These are phyloP conservation scores for Fonsecaea multimorphosa DNA, from an alignment of 2,329 filamentous ascomycete genomes.

Conservation along the genomic window DNA sequence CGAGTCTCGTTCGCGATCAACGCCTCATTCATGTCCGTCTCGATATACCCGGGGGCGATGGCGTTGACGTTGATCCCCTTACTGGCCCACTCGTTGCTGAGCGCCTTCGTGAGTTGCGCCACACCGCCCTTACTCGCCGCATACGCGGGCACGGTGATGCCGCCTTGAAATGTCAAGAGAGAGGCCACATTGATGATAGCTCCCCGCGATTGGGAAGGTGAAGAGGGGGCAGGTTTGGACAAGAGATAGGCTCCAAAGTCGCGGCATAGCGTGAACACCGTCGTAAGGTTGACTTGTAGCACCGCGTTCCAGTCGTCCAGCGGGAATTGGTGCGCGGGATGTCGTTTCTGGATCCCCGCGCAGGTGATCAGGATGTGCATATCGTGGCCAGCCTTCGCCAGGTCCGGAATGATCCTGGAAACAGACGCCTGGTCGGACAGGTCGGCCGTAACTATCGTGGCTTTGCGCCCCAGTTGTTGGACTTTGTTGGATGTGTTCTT, in stretches of 20 bases:
- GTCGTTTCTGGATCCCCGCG: conserved; percentile 82
- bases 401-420: conserved; percentile 48
- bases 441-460: conserved; percentile 52
- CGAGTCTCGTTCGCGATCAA: conserved; percentile 74
- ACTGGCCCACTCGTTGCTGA: conserved; percentile 85
- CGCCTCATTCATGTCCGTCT: conserved; percentile 92
- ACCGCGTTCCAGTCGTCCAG: conserved; percentile 79
- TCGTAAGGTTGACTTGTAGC: conserved; percentile 83
- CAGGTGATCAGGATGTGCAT: conserved; percentile 84
- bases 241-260: conserved; percentile 83
- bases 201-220: conserved; percentile 28
- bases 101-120: conserved; percentile 80
- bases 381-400: conserved; percentile 55
- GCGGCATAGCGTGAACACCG: conserved; percentile 78
- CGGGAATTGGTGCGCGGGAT: conserved; percentile 77
- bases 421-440: conserved; percentile 51
- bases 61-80: conserved; percentile 84
- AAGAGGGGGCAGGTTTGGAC: conserved; percentile 50
- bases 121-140: conserved; percentile 85
- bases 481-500: conserved; percentile 50
- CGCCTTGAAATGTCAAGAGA: conserved; percentile 83
- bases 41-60: conserved; percentile 88
- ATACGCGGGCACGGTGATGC: conserved; percentile 86
- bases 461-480: conserved; percentile 48
- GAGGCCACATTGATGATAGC: conserved; percentile 82